Evolutionary conservation across 176 grass and related monocot genomes (phyloP).

Genomic region (Aegilops speltoides): DNA sequence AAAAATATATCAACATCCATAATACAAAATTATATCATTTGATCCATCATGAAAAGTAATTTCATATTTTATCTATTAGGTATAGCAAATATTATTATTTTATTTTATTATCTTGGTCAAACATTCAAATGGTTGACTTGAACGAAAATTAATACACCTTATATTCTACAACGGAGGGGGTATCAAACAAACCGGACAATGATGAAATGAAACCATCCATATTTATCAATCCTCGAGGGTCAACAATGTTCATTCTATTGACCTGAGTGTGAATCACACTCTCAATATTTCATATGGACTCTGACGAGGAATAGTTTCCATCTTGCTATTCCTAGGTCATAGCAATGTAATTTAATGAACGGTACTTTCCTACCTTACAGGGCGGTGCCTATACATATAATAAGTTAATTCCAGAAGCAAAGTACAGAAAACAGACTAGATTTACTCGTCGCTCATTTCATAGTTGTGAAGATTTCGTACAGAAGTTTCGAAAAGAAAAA

Average conservation of each 20-base stretch:
- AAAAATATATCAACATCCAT: no score
- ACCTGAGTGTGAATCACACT: conserved; percentile 48
- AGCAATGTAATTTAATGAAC: not conserved
- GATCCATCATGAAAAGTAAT: no score
- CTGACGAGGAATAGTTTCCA: conserved; percentile 35
- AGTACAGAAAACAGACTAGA: not conserved
- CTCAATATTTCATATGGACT: conserved; percentile 27
- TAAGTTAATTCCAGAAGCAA: not conserved
- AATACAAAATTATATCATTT: no score
- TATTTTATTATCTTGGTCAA: no score
- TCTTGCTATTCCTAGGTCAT: not conserved
- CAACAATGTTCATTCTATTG: conserved; percentile 2
- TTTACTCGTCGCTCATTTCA: not conserved
- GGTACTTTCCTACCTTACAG: not conserved
- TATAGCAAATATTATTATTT: no score
- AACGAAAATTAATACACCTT: no score
- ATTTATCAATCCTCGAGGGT: not conserved
- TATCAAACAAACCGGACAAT: not conserved
- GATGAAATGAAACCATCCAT: not conserved
- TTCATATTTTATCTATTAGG: no score
- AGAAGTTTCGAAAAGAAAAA: not conserved
- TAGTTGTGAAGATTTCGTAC: not conserved
- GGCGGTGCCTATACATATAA: not conserved
- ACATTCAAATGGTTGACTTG: no score
- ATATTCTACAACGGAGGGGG: no score